Evolutionary conservation across 768 basidiomycete species (phyloP).

Genomic region (Clitopilus hobsonii): DNA sequence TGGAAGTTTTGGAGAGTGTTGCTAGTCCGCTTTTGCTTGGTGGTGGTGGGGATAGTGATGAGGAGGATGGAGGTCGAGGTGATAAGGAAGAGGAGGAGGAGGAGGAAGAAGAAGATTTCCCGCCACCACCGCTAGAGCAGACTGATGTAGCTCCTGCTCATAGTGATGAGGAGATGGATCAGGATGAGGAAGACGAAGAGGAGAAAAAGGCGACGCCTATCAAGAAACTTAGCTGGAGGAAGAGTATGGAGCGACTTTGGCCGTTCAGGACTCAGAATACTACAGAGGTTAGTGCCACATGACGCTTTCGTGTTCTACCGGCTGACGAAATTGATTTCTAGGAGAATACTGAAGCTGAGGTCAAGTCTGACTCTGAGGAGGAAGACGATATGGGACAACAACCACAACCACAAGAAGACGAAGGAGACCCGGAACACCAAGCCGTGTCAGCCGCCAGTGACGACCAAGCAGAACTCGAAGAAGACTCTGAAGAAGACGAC

Average conservation of each 20-base stretch:
- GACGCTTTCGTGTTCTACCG: background rate
- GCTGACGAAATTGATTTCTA: too few species aligned
- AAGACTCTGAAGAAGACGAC: too few species aligned
- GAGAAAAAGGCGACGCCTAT: slow-evolving; percentile 12
- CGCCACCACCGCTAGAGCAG: too few species aligned
- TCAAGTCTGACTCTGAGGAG: background rate
- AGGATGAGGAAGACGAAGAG: slow-evolving; percentile 14
- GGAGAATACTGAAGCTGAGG: too few species aligned
- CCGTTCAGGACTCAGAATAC: slow-evolving; percentile 28
- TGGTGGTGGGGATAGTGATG: slow-evolving; percentile 29
- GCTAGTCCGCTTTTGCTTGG: slow-evolving; percentile 33
- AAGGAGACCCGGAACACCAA: too few species aligned
- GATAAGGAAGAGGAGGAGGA: background rate
- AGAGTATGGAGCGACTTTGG: slow-evolving; percentile 39
- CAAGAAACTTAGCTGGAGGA: slow-evolving; percentile 35
- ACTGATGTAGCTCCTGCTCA: background rate
- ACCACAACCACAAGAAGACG: slow-evolving; percentile 7
- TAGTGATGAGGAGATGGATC: slow-evolving; percentile 15
- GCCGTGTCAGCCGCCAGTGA: too few species aligned
- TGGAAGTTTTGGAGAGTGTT: slow-evolving; percentile 40
- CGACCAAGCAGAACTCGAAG: too few species aligned
- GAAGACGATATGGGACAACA: background rate
- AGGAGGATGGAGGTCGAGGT: slow-evolving; percentile 19
- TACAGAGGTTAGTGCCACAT: slow-evolving; percentile 15
- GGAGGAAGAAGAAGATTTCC: background rate